These are phyloP conservation scores for Fusarium citri DNA, from an alignment of 2,329 filamentous ascomycete species.

Conservation along the genomic window DNA sequence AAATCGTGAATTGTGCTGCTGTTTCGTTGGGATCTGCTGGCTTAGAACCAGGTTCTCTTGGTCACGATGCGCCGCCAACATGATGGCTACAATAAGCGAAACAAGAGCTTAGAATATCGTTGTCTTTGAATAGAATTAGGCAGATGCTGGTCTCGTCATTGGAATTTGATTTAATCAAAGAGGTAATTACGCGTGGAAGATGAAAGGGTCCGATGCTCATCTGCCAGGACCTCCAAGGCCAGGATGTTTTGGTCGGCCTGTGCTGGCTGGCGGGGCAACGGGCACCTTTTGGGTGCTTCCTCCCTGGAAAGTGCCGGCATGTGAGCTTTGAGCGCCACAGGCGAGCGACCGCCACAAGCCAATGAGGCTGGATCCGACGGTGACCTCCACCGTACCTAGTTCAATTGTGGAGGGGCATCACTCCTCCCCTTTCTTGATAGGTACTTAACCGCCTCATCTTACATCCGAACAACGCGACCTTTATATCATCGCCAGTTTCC, in stretches of 20 bases:
- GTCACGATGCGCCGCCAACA: slow-evolving; percentile 83
- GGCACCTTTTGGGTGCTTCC: slow-evolving; percentile 11
- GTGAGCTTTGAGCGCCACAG: slow-evolving; percentile 35
- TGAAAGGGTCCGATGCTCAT: slow-evolving; percentile 26
- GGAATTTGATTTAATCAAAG: slow-evolving; percentile 25
- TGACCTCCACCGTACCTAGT: slow-evolving; percentile 44
- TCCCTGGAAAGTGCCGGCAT: slow-evolving; percentile 31
- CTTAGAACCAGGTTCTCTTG: slow-evolving; percentile 88
- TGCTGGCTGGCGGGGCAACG: slow-evolving; percentile 49
- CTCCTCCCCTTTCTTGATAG: slow-evolving; percentile 53
- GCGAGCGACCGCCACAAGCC: slow-evolving; percentile 48
- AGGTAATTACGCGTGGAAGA: slow-evolving; percentile 36
- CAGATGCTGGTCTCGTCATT: slow-evolving; percentile 29
- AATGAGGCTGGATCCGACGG: slow-evolving; percentile 40
- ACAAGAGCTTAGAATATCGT: slow-evolving; percentile 15
- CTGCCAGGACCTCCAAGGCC: slow-evolving; percentile 10
- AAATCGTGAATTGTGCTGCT: slow-evolving; percentile 78
- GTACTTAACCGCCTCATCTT: slow-evolving; percentile 50
- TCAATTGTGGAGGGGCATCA: slow-evolving; percentile 53
- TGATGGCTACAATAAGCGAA: slow-evolving; percentile 52
- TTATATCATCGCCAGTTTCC: slow-evolving; percentile 46
- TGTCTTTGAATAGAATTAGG: slow-evolving; percentile 18
- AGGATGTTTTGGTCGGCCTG: slow-evolving; percentile 41
- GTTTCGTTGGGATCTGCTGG: slow-evolving; percentile 80
- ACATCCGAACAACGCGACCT: slow-evolving; percentile 50